These are phyloP conservation scores for Pyrus hybrid DNA, from an alignment of 331 rosid genomes.

Conservation along the genomic window DNA sequence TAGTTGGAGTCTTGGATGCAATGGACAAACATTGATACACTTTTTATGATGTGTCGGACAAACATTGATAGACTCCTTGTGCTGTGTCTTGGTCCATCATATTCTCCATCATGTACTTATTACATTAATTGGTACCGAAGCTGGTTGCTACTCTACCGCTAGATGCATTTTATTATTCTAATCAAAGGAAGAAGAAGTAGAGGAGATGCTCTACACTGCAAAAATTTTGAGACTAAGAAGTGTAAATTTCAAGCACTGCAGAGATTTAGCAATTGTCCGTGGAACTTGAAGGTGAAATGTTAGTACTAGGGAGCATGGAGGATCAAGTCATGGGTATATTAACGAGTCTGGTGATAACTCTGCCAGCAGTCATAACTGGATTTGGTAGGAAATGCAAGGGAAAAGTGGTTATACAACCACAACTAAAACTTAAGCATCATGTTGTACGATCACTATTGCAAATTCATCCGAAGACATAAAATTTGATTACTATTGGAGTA, in stretches of 20 bases:
- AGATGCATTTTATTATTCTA: neutral
- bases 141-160: neutral
- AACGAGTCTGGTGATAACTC: neutral
- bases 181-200: neutral
- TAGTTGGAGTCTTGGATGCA: neutral
- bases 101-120: neutral
- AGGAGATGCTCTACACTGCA: neutral
- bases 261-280: neutral
- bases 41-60: neutral
- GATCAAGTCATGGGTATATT: neutral
- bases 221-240: neutral
- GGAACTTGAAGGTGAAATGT: neutral
- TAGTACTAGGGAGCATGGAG: neutral
- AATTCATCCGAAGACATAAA: neutral
- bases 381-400: neutral
- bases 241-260: neutral
- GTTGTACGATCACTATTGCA: neutral
- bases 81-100: neutral
- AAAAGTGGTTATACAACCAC: neutral
- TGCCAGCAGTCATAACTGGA: neutral
- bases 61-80: neutral
- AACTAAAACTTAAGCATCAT: neutral
- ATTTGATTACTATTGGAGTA: neutral
- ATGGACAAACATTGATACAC: neutral
- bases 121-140: neutral